These are phyloP conservation scores for Phytopythium boreale DNA, from an alignment of 352 stramenopile genomes.

Conservation along the genomic window DNA sequence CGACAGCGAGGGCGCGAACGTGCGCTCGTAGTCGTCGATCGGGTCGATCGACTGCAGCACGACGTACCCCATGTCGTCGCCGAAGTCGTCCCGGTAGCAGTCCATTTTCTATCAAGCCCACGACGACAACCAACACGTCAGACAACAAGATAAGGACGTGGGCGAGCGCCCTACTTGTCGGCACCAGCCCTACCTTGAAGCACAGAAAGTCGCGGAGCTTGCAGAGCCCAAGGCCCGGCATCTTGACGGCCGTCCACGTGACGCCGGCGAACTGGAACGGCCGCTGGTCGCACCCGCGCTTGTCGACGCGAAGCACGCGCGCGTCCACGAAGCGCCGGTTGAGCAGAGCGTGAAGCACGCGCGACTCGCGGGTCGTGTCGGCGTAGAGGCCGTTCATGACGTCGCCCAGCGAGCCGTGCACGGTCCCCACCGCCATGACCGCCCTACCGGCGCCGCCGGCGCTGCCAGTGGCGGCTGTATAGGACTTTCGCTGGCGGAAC, in stretches of 20 bases:
- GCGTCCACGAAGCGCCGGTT: conserved; percentile 53
- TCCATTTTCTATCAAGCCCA: conserved; percentile 52
- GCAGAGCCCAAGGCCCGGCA: conserved; percentile 50
- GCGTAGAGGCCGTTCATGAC: conserved; percentile 80
- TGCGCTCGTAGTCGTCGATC: conserved; percentile 20
- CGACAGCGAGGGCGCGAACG: conserved; percentile 1
- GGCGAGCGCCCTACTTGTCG: neutral
- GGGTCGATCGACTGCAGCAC: conserved; percentile 70
- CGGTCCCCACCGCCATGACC: conserved; percentile 55
- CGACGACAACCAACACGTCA: neutral
- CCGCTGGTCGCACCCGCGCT: conserved; percentile 44
- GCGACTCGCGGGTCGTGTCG: conserved; percentile 61
- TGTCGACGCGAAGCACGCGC: conserved; percentile 68
- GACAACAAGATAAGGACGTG: neutral
- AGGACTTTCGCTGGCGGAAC: conserved; percentile 40
- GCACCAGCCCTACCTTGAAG: conserved; percentile 40
- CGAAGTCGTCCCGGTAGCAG: conserved; percentile 43
- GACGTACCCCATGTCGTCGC: conserved; percentile 67
- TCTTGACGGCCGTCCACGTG: conserved; percentile 63
- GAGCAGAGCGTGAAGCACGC: conserved; percentile 60
- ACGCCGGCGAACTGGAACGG: conserved; percentile 77
- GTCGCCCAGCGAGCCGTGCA: conserved; percentile 61
- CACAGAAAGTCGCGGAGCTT: conserved; percentile 69
- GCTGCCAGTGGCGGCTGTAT: neutral
- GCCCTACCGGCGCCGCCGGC: conserved; percentile 4